Base-by-base conservation (phyloP, 2,329 filamentous ascomycete species). In the Beauveria bassiana region DNA sequence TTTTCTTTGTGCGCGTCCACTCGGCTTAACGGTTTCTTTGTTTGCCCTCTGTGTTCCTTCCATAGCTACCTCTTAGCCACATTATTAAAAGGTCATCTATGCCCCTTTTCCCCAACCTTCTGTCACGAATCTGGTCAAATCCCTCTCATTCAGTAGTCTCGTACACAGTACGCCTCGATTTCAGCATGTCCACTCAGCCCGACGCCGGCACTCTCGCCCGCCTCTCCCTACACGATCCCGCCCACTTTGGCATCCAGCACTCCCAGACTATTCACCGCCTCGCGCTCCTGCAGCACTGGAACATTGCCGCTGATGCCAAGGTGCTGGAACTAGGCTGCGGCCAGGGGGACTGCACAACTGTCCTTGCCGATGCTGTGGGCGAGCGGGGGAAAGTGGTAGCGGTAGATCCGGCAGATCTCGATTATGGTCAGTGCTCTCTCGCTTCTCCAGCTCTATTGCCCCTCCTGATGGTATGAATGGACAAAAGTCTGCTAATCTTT, bases 281-380 rank as follows among this genome's bases (percentile, higher is more conserved):
- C 10, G 50, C 61, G 3, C 67, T 76, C 3, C 55, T 72, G 16
- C 62, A 70, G 18, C 60, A 64, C 38, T 77, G 71, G 71, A 62
- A 64, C 31, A 70, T 76, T 52, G 7, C 55, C 3, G 66, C 71
- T 0, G 74, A 75, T 60, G 70, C 71, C 18, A 73, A 71, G 5
- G 68, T 83, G 9, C 72, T 85, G 1, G 82, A 84, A 66, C 66
- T 85, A 31, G 82, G 81, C 49, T 84, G 81, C 68, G 82, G 81
- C 2, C 82, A 84, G 64, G 82, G 81, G 3, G 80, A 81, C 65
- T 79, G 76, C 65, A 83, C 82, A 1, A 72, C 76, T 18, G 77
- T 76, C 9, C 75, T 84, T 24, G 81, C 81, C 46, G 66, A 73
- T 66, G 73, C 61, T 24, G 74, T 81, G 2, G 75, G 77, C 8